Conservation (phyloP, 345 rosid genomes). For the Cardiospermum halicacabum region DNA sequence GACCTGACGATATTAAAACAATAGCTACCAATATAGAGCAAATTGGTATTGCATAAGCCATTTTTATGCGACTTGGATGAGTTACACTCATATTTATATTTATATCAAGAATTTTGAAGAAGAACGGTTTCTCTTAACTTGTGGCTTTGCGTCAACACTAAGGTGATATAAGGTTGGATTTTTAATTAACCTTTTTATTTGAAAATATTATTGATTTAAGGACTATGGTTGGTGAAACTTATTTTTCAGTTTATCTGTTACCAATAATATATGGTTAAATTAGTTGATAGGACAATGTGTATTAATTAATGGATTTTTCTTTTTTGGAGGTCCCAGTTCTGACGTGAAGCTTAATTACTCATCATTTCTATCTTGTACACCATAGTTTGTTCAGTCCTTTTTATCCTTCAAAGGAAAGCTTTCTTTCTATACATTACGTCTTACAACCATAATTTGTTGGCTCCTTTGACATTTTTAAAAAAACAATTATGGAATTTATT, state of each 20-base stretch:
- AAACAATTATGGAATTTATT: no score
- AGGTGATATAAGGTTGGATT: neutral
- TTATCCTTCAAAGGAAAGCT: slow-evolving; percentile 9
- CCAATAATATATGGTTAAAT: no score
- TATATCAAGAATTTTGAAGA: neutral
- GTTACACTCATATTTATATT: neutral
- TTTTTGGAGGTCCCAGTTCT: neutral
- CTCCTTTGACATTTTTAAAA: neutral
- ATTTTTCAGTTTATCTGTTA: no score
- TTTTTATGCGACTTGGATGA: slow-evolving; percentile 1
- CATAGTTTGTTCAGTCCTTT: neutral
- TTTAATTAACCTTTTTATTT: no score
- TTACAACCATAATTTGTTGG: neutral
- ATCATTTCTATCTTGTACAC: neutral
- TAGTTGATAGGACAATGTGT: no score
- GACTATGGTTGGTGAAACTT: no score
- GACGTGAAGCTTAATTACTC: neutral
- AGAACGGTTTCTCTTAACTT: neutral
- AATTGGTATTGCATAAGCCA: neutral
- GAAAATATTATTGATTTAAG: no score
- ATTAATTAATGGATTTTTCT: no score
- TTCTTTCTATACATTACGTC: neutral
- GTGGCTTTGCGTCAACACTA: slow-evolving; percentile 10
- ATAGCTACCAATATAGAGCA: neutral
- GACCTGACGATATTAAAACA: slow-evolving; percentile 2